These are phyloP conservation scores for Amanita muscaria DNA, from an alignment of 768 basidiomycete species.

Conservation along the genomic window DNA sequence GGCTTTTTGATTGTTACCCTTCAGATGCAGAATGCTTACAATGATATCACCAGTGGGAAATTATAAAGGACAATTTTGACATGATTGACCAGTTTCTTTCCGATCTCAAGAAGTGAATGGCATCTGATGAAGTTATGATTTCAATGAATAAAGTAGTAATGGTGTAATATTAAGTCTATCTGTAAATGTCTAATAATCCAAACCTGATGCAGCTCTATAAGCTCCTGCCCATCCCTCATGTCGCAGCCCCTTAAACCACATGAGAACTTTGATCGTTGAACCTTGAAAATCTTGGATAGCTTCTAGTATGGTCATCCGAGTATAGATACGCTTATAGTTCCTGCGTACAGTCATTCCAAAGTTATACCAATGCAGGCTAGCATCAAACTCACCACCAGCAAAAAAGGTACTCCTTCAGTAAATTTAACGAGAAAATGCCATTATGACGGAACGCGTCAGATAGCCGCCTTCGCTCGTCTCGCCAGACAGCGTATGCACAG, in stretches of 20 bases:
- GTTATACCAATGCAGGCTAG: not conserved
- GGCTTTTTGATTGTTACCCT: slow-evolving; percentile 7
- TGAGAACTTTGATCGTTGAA: slow-evolving; percentile 39
- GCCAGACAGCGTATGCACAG: slow-evolving; percentile 74
- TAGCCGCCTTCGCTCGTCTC: slow-evolving; percentile 47
- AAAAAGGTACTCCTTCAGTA: slow-evolving; percentile 41
- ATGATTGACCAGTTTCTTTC: slow-evolving; percentile 48
- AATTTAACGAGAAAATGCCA: slow-evolving; percentile 40
- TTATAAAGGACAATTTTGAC: slow-evolving; percentile 33
- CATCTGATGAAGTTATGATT: too few relatives aligned
- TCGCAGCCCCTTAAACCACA: slow-evolving; percentile 61
- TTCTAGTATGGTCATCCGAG: slow-evolving; percentile 45
- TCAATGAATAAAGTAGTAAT: too few relatives aligned
- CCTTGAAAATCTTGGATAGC: slow-evolving; percentile 56
- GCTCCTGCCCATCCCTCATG: slow-evolving; percentile 56
- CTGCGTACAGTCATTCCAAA: slow-evolving; percentile 25
- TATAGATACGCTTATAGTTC: slow-evolving; percentile 49
- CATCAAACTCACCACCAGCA: slow-evolving; percentile 61
- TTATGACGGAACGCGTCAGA: slow-evolving; percentile 36
- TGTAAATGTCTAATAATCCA: slow-evolving; percentile 32
- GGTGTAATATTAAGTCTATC: not conserved
- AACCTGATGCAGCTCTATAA: slow-evolving; percentile 62
- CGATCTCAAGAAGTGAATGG: slow-evolving; percentile 24
- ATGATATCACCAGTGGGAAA: slow-evolving; percentile 40
- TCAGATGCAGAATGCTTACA: not conserved